These are phyloP conservation scores for Macrocybe sp. DNA, from an alignment of 1,284 basidiomycete genomes.

Conservation along the genomic window DNA sequence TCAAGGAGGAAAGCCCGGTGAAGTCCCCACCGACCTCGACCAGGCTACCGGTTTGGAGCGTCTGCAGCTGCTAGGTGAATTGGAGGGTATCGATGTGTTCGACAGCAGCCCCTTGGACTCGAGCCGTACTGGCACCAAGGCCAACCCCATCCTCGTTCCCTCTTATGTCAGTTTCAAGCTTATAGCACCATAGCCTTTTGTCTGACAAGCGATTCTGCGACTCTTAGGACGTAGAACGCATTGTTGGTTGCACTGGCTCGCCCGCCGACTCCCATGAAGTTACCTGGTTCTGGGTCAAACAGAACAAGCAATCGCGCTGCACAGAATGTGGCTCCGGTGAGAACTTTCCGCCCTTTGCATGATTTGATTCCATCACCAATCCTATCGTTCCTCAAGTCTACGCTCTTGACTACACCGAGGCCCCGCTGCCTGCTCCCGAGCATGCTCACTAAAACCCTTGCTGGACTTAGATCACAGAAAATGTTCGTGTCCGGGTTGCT, in stretches of 20 bases:
- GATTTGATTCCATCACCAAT: constrained; percentile 9
- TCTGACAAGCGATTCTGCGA: constrained; percentile 1
- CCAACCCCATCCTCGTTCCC: constrained; percentile 84
- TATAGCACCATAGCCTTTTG: background rate
- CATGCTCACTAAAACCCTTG: constrained; percentile 3
- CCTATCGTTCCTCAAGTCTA: constrained; percentile 33
- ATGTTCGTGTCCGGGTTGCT: no score
- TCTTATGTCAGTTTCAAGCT: constrained; percentile 65
- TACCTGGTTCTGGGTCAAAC: constrained; percentile 73
- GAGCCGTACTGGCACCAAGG: constrained; percentile 83
- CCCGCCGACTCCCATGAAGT: constrained; percentile 92
- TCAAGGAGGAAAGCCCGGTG: constrained; percentile 68
- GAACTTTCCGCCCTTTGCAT: background rate
- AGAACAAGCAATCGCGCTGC: constrained; percentile 75
- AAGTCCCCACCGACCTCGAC: constrained; percentile 79
- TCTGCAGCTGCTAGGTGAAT: constrained; percentile 85
- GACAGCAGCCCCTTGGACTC: constrained; percentile 86
- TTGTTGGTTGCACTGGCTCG: constrained; percentile 88
- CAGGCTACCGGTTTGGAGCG: constrained; percentile 98
- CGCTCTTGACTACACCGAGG: constrained; percentile 36
- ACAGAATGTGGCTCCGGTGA: constrained; percentile 86
- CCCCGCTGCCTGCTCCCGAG: constrained; percentile 1
- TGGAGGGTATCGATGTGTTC: constrained; percentile 90
- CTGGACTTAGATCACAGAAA: background rate
- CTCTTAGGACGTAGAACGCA: constrained; percentile 68